phyloP scores from a whole-genome alignment of 179 eudicot genomes.

The Beta corolliflora region DNA sequence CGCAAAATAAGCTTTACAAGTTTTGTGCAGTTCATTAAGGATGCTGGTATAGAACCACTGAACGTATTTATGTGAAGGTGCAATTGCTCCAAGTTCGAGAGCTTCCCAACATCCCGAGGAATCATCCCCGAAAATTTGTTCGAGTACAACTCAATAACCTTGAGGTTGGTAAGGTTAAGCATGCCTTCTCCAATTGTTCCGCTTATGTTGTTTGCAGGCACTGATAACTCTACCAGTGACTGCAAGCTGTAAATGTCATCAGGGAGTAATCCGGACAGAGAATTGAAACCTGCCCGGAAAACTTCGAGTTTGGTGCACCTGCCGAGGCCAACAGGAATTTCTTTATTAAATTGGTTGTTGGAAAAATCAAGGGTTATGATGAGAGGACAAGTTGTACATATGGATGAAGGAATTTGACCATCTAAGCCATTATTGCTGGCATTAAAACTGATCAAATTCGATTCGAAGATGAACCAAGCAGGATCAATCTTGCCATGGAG shows the following conservation, averaged over 20 bases:
- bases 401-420: slow-evolving; percentile 53
- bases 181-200: slow-evolving; percentile 53
- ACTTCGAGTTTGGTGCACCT: slow-evolving; percentile 49
- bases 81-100: slow-evolving; percentile 56
- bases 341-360: slow-evolving; percentile 48
- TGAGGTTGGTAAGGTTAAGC: slow-evolving; percentile 53
- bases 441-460: slow-evolving; percentile 52
- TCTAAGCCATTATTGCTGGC: slow-evolving; percentile 63
- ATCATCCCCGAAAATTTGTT: slow-evolving; percentile 57
- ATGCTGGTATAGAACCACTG: slow-evolving; percentile 65
- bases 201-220: slow-evolving; percentile 62
- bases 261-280: slow-evolving; percentile 59
- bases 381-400: slow-evolving; percentile 46
- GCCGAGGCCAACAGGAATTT: slow-evolving; percentile 53
- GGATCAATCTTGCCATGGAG: slow-evolving; percentile 55
- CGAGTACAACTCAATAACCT: slow-evolving; percentile 52
- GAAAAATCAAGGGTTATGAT: slow-evolving; percentile 65
- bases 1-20: slow-evolving; percentile 59
- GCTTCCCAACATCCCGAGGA: slow-evolving; percentile 61
- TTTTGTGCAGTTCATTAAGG: slow-evolving; percentile 67
- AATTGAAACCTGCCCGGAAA: slow-evolving; percentile 70
- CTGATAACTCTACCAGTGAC: slow-evolving; percentile 51
- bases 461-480: slow-evolving; percentile 37
- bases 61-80: slow-evolving; percentile 70
- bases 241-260: slow-evolving; percentile 44